phyloP scores from a whole-genome alignment of 805 yeast genomes.

The Starmerella gropengiesseri region DNA sequence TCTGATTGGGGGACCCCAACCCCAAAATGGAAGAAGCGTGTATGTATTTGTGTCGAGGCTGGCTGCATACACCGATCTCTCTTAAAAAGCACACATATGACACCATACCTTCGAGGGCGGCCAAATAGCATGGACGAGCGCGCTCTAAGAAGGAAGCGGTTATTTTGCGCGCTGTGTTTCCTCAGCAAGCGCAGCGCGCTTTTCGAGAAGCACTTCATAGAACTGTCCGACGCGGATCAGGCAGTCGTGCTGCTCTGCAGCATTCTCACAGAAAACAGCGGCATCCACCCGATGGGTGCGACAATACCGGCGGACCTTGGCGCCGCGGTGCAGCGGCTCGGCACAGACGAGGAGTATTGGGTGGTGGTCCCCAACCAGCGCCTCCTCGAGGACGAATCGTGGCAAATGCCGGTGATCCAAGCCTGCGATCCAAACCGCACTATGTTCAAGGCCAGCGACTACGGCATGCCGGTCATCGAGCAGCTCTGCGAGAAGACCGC shows the following conservation, averaged over 20 bases:
- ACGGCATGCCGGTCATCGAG: slow-evolving; percentile 10
- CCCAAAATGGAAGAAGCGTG: slow-evolving; percentile 6
- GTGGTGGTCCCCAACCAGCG: slow-evolving; percentile 17
- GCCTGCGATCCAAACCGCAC: slow-evolving; percentile 19
- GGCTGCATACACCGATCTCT: background rate
- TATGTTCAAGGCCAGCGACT: slow-evolving; percentile 10
- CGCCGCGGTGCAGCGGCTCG: slow-evolving; percentile 2
- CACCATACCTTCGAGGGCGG: background rate
- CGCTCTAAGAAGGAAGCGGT: slow-evolving; percentile 8
- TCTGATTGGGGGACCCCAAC: slow-evolving; percentile 7
- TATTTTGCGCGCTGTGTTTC: slow-evolving; percentile 18
- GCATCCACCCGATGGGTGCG: slow-evolving; percentile 11
- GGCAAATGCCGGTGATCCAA: slow-evolving; percentile 19
- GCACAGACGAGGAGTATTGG: slow-evolving; percentile 13
- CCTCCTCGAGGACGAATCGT: slow-evolving; percentile 15
- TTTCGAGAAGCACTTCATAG: slow-evolving; percentile 15
- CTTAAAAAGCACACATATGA: background rate
- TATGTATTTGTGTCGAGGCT: background rate
- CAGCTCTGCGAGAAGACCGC: slow-evolving; percentile 11
- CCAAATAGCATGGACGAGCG: background rate
- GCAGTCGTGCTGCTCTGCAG: slow-evolving; percentile 18
- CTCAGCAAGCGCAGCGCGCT: slow-evolving; percentile 11
- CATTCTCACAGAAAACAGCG: slow-evolving; percentile 20
- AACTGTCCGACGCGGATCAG: slow-evolving; percentile 13
- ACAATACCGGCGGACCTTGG: slow-evolving; percentile 1